Evolutionary conservation across 352 stramenopile genomes (phyloP).

Genomic region (Phytopythium mirpurense): DNA sequence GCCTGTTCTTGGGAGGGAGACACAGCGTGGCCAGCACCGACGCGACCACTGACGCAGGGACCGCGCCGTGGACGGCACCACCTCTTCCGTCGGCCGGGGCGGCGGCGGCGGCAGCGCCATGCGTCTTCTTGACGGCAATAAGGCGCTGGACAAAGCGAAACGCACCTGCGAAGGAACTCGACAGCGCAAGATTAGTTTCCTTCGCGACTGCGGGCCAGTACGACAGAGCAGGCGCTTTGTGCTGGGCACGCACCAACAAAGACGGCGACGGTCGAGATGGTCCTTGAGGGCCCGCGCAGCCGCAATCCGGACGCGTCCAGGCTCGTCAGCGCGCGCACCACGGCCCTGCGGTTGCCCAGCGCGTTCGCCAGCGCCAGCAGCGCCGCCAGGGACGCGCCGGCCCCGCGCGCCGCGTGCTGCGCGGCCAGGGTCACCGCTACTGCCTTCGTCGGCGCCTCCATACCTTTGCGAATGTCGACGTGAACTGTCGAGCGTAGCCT

Average conservation of each 20-base stretch:
- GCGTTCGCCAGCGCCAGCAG: constrained; percentile 19
- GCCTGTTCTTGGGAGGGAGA: constrained; percentile 27
- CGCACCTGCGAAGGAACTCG: constrained; percentile 11
- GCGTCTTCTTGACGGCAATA: constrained; percentile 6
- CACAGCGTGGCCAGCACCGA: constrained; percentile 27
- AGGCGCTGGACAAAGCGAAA: constrained; percentile 6
- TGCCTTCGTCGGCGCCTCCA: not conserved
- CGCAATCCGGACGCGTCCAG: constrained; percentile 13
- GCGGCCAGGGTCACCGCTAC: constrained; percentile 8
- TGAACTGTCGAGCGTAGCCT: constrained; percentile 1
- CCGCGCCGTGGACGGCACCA: constrained; percentile 1
- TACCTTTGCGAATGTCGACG: constrained; percentile 2
- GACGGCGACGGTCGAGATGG: constrained; percentile 37
- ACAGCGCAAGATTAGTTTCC: no score
- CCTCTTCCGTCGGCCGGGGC: not conserved
- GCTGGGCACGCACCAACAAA: constrained; percentile 42
- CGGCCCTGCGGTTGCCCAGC: constrained; percentile 22
- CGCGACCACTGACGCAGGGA: constrained; percentile 24
- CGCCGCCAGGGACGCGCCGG: constrained; percentile 18
- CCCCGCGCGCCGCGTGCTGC: constrained; percentile 29
- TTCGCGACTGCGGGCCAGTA: not conserved
- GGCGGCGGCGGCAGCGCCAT: not conserved
- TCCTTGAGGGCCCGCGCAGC: constrained; percentile 31
- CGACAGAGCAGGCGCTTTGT: not conserved
- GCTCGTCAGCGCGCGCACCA: constrained; percentile 6